Percentiles rank a stretch among this genome's conserved stretches.
Conservation (phyloP, 2,329 filamentous ascomycete species). For the Scedosporium dehoogii region DNA sequence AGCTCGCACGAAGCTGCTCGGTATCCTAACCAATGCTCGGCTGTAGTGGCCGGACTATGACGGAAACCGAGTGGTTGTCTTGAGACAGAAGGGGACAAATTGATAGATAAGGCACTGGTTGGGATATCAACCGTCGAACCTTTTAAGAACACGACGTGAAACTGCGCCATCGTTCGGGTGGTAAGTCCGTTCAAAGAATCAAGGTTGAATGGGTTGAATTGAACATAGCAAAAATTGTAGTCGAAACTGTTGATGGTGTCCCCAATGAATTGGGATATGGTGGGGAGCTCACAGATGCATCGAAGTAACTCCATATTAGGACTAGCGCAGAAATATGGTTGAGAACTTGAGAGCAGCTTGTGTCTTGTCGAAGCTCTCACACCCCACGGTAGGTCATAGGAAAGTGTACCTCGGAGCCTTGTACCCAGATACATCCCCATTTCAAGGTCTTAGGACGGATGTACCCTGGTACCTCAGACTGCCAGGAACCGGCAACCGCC, state of each 20-base stretch:
- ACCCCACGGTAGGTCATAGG: neutral
- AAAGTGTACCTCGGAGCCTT: neutral
- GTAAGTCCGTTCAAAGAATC: neutral
- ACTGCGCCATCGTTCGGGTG: neutral
- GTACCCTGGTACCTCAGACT: too few relatives aligned
- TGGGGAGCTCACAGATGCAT: neutral
- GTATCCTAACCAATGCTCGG: neutral
- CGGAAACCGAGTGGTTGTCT: constrained; percentile 5
- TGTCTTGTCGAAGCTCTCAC: neutral
- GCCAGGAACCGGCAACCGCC: neutral
- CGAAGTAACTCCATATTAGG: constrained; percentile 15
- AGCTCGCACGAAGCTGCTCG: neutral
- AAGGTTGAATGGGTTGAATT: neutral
- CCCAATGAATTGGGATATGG: constrained; percentile 8
- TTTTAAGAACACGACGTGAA: neutral
- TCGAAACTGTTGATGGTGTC: constrained; percentile 8
- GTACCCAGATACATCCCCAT: neutral
- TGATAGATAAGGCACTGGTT: neutral
- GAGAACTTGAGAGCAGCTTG: constrained; percentile 17
- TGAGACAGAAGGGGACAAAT: neutral
- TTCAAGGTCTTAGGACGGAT: too few relatives aligned
- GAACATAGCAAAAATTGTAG: neutral
- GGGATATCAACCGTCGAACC: neutral
- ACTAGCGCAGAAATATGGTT: constrained; percentile 31
- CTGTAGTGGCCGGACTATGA: neutral